Evolutionary conservation across 495 filamentous ascomycete species (phyloP).

Genomic region (Cryomyces minteri): DNA sequence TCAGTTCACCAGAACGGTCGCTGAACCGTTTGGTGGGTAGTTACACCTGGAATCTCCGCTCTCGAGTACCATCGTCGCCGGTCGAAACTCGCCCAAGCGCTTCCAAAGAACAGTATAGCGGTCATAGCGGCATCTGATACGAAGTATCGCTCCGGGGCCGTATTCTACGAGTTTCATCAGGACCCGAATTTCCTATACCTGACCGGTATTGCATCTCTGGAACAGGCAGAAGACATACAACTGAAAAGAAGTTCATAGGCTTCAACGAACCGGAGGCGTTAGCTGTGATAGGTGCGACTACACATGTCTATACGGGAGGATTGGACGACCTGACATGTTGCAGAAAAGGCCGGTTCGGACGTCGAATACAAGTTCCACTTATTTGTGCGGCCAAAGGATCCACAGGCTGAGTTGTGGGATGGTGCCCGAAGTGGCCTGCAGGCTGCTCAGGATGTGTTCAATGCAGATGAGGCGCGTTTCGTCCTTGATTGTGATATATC

Average conservation of each 20-base stretch:
- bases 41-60: conserved; percentile 85
- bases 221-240: not conserved
- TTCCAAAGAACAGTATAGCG: conserved; percentile 60
- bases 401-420: conserved; percentile 72
- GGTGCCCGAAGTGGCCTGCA: conserved; percentile 76
- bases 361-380: conserved; percentile 73
- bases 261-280: conserved; percentile 84
- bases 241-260: conserved; percentile 22
- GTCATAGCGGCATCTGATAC: conserved; percentile 63
- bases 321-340: not conserved
- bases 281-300: conserved; percentile 49
- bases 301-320: not conserved
- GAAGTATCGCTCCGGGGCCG: conserved; percentile 72
- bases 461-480: conserved; percentile 57
- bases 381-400: conserved; percentile 74
- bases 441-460: conserved; percentile 84
- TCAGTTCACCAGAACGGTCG: not conserved
- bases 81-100: conserved; percentile 53
- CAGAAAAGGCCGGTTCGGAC: conserved; percentile 43
- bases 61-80: conserved; percentile 83
- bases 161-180: conserved; percentile 87
- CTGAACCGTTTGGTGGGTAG: conserved; percentile 22
- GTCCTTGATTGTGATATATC: not conserved
- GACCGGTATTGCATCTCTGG: conserved; percentile 35
- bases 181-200: conserved; percentile 93